Evolutionary conservation across 73 alveolate genomes (phyloP).

Genomic region (Tetrahymena thermophila): DNA sequence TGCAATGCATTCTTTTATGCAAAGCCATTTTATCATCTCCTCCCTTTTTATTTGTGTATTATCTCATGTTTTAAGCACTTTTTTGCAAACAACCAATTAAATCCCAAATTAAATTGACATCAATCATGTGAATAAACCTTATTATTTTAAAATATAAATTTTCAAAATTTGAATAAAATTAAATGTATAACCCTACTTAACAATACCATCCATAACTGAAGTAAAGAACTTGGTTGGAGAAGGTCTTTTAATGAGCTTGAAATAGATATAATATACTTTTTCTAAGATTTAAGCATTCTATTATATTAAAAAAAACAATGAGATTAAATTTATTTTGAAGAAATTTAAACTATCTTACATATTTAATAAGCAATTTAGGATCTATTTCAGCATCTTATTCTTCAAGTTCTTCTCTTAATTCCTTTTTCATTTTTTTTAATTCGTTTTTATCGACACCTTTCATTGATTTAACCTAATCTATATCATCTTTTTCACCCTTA

Average conservation of each 20-base stretch:
- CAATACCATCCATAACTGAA: not conserved
- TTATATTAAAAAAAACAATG: not conserved
- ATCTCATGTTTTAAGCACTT: not conserved
- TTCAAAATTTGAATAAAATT: not conserved
- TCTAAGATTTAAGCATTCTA: not conserved
- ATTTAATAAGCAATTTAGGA: not conserved
- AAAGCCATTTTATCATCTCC: not conserved
- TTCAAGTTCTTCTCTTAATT: not conserved
- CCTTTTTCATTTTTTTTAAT: not conserved
- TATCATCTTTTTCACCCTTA: not conserved
- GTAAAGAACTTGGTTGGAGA: not conserved
- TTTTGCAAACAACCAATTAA: not conserved
- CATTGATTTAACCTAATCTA: not conserved
- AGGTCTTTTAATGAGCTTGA: not conserved
- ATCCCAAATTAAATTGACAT: not conserved
- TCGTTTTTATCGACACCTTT: not conserved
- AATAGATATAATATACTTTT: not conserved
- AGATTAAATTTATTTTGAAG: not conserved
- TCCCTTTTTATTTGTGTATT: not conserved
- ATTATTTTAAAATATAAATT: not conserved
- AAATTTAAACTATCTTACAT: not conserved
- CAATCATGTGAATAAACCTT: not conserved
- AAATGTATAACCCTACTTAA: not conserved
- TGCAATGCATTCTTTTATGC: not conserved
- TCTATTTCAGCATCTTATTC: not conserved